phyloP scores from a whole-genome alignment of 495 filamentous ascomycete species.

The Parachaetomium inaequale region DNA sequence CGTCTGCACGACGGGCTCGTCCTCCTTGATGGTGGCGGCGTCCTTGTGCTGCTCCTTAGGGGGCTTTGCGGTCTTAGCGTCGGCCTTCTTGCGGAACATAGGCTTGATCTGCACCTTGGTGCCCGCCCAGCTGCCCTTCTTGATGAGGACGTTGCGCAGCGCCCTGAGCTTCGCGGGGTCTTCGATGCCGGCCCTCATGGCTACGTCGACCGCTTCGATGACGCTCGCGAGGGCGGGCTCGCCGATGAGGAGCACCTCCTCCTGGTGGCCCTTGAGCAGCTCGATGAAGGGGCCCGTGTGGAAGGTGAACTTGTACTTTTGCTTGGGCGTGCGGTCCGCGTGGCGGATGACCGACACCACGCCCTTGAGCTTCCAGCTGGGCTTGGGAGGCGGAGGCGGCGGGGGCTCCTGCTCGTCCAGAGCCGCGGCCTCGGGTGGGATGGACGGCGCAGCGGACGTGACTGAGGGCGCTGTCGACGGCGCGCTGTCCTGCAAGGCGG shows the following conservation, averaged over 20 bases:
- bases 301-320: conserved; percentile 99
- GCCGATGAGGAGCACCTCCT: conserved; percentile 92
- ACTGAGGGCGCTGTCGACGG: conserved; percentile 44
- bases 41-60: conserved; percentile 23
- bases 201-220: conserved; percentile 73
- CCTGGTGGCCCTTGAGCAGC: conserved; percentile 86
- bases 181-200: conserved; percentile 72
- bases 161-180: conserved; percentile 81
- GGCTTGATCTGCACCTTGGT: conserved; percentile 99
- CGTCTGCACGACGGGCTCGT: not conserved
- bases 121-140: conserved; percentile 88
- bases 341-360: conserved; percentile 95
- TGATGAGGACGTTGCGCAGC: conserved; percentile 78
- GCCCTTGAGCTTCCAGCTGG: conserved; percentile 97
- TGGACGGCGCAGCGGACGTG: conserved; percentile 41
- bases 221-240: conserved; percentile 89
- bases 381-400: conserved; percentile 83
- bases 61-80: conserved; percentile 44
- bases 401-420: conserved; percentile 37
- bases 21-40: conserved; percentile 5
- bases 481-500: conserved; percentile 35
- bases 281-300: conserved; percentile 95
- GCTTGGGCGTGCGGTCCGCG: conserved; percentile 95
- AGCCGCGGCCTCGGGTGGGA: conserved; percentile 18
- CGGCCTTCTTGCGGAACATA: conserved; percentile 83